Evolutionary conservation across 495 filamentous ascomycete genomes (phyloP), one percentile per base, ranked within the genome.

Genomic region (Tuber borchii): DNA sequence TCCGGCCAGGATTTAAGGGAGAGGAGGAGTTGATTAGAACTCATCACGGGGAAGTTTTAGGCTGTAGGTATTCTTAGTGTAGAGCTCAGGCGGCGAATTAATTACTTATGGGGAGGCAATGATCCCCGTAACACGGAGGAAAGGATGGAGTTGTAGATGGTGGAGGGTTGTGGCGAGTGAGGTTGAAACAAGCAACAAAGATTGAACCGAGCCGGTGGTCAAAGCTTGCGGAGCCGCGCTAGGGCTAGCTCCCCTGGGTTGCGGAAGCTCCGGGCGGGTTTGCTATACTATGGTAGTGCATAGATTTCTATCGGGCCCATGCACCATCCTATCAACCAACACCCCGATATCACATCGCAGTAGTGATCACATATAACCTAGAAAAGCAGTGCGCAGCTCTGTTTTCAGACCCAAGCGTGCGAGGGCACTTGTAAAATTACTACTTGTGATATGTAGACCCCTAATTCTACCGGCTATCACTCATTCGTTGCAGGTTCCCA

Each of bases 1-100:
- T 87, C 85, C 3, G 88, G 86, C 81, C 87, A 88, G 7, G 91
- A 88, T 76, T 89, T 89, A 12, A 96, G 85, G 14, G 91, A 90
- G 70, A 95, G 88, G 7, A 81, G 45, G 44, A 79, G 78, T 31
- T 71, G 70, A 71, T 79, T 45, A 10, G 78, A 72, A 65, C 43
- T 73, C 78, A 79, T 79, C 22, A 31, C 3, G 56, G 17, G 56
- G 75, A 26, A 1, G 77, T 75, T 34, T 80, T 70, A 43, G 79
- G 80, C 46, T 83, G 44, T 71, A 26, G 70, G 26, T 65, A 34
- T 65, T 61, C 26, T 31, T 17, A 34, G 12, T 31, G 26, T 34
- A 34, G 10, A 65, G n/a, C 26, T 61, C 56, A 26, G 56, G 56
- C 22, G 2, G n/a, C 14, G 56, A 65, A 65, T 65, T 19, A 34